These are phyloP conservation scores for Solanum chacoense DNA, from an alignment of 305 asterid species.

Conservation along the genomic window DNA sequence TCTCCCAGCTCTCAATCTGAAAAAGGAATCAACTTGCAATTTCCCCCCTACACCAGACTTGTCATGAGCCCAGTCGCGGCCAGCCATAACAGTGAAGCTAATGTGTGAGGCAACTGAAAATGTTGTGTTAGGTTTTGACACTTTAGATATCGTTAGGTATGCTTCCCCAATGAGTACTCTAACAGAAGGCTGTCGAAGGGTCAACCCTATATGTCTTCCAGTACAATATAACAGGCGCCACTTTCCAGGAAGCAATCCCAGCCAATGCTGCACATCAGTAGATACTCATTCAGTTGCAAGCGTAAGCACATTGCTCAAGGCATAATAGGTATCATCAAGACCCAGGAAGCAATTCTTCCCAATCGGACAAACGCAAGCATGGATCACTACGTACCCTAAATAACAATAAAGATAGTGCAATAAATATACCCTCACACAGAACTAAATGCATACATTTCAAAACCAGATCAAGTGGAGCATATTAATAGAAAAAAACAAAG, in stretches of 20 bases:
- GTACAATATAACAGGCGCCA: slow-evolving; percentile 93
- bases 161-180: slow-evolving; percentile 71
- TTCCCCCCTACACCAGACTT: slow-evolving; percentile 66
- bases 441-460: neutral
- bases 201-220: slow-evolving; percentile 78
- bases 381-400: neutral
- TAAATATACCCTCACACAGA: neutral
- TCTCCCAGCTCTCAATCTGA: slow-evolving; percentile 72
- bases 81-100: slow-evolving; percentile 51
- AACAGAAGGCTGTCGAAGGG: slow-evolving; percentile 66
- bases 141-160: slow-evolving; percentile 42
- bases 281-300: neutral
- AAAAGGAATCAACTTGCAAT: slow-evolving; percentile 37
- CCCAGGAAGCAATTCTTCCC: neutral
- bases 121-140: slow-evolving; percentile 40
- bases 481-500: neutral
- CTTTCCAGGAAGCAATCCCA: slow-evolving; percentile 69
- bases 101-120: slow-evolving; percentile 55
- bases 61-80: slow-evolving; percentile 68
- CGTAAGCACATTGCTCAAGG: neutral
- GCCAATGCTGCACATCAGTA: slow-evolving; percentile 56
- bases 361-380: neutral
- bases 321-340: neutral
- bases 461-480: neutral
- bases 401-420: neutral